phyloP scores from a whole-genome alignment of 192 early-diverging fungal species.

The Coemansia sp. region DNA sequence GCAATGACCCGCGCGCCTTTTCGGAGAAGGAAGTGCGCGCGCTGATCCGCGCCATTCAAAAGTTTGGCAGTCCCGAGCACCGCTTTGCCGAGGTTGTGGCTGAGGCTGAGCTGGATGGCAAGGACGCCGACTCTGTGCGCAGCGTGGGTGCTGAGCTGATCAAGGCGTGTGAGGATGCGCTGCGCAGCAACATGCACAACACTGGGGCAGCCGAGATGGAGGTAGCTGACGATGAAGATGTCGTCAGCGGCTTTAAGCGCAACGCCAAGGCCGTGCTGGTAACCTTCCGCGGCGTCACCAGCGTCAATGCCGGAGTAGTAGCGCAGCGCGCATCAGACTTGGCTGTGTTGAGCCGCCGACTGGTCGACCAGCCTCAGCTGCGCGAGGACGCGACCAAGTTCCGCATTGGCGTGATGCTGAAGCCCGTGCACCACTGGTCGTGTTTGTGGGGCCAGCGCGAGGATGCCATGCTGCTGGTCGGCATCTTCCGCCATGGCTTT shows the following conservation, averaged over 20 bases:
- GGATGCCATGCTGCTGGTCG: slow-evolving; percentile 94
- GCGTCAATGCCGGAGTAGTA: slow-evolving; percentile 83
- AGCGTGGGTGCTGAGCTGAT: slow-evolving; percentile 49
- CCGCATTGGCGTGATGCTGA: slow-evolving; percentile 74
- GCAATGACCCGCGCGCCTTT: slow-evolving; percentile 54
- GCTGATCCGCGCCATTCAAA: slow-evolving; percentile 72
- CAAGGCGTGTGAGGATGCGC: slow-evolving; percentile 58
- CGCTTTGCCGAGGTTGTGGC: slow-evolving; percentile 80
- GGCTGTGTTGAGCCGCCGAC: slow-evolving; percentile 59
- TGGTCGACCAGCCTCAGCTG: slow-evolving; percentile 51
- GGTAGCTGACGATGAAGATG: slow-evolving; percentile 42
- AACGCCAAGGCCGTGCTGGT: slow-evolving; percentile 75
- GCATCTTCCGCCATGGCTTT: slow-evolving; percentile 92
- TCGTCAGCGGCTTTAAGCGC: slow-evolving; percentile 44
- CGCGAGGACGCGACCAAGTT: slow-evolving; percentile 67
- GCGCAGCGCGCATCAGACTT: slow-evolving; percentile 76
- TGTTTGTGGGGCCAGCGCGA: slow-evolving; percentile 87
- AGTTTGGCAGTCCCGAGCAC: slow-evolving; percentile 79
- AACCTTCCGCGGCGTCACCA: slow-evolving; percentile 74
- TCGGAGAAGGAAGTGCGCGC: slow-evolving; percentile 83
- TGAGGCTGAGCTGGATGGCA: slow-evolving; percentile 75
- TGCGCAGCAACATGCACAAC: slow-evolving; percentile 46
- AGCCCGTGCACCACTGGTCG: slow-evolving; percentile 83
- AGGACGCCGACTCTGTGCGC: slow-evolving; percentile 57
- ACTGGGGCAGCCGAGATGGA: slow-evolving; percentile 24